phyloP scores from a whole-genome alignment of 1,284 basidiomycete species.

The Leccinum ponderosum region DNA sequence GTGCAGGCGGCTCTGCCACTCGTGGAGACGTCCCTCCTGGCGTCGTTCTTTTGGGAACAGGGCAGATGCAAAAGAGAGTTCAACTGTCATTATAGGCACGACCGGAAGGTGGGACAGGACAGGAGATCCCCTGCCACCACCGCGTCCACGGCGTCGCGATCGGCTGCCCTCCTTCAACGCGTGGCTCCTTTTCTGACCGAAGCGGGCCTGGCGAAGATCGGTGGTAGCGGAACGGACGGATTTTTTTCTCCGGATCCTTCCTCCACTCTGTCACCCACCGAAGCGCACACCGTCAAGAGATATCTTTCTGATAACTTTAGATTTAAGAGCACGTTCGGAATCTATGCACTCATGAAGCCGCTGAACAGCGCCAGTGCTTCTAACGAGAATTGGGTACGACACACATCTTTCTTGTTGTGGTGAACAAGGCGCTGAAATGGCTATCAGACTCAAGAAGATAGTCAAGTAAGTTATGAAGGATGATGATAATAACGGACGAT shows the following conservation, averaged over 20 bases:
- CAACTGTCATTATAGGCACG: conserved; percentile 40
- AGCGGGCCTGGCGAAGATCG: conserved; percentile 47
- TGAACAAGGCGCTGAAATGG: not conserved
- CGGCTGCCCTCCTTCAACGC: conserved; percentile 22
- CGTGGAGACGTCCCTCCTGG: too few species aligned
- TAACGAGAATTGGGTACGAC: conserved; percentile 54
- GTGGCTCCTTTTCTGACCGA: conserved; percentile 48
- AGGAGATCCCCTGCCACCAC: not conserved
- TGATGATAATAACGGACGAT: not conserved
- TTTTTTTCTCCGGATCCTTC: conserved; percentile 34
- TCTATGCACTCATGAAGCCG: conserved; percentile 51
- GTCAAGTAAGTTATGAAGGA: conserved; percentile 42
- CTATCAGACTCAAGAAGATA: conserved; percentile 49
- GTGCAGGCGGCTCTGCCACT: conserved; percentile 5
- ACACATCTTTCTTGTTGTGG: conserved; percentile 7
- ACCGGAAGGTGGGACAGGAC: conserved; percentile 17
- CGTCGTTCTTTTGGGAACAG: too few species aligned
- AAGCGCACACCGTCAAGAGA: conserved; percentile 52
- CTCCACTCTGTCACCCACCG: conserved; percentile 41
- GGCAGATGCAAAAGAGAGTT: too few species aligned
- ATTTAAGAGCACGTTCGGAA: conserved; percentile 42
- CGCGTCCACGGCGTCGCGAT: conserved; percentile 7
- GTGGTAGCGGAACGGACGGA: conserved; percentile 36
- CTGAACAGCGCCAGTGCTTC: conserved; percentile 48
- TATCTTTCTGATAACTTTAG: conserved; percentile 47